phyloP scores from a whole-genome alignment of 495 filamentous ascomycete genomes.

The Tuber magnatum region DNA sequence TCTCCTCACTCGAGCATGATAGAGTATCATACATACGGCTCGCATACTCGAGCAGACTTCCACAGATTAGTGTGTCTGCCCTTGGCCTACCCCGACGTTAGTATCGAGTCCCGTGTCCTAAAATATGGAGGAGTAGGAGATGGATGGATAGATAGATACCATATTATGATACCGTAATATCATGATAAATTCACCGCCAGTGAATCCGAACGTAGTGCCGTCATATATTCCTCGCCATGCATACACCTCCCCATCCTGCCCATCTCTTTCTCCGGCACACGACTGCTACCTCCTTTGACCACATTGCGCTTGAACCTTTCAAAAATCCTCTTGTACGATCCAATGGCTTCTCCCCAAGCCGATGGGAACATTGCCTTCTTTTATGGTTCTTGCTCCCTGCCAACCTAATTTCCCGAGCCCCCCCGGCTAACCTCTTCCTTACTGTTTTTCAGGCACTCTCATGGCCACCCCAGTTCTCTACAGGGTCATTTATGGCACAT shows the following conservation, averaged over 20 bases:
- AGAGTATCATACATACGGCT: too few relatives aligned
- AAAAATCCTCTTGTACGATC: not conserved
- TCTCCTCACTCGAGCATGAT: not conserved
- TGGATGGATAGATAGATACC: not conserved
- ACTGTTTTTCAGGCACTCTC: constrained; percentile 43
- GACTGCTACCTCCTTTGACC: not conserved
- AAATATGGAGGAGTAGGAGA: not conserved
- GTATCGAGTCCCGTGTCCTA: not conserved
- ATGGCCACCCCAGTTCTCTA: constrained; percentile 79
- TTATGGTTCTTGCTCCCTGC: constrained; percentile 48
- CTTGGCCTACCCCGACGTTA: not conserved
- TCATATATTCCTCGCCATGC: not conserved
- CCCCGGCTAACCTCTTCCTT: constrained; percentile 7
- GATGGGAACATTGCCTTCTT: constrained; percentile 54
- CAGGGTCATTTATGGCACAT: constrained; percentile 66
- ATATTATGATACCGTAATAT: too few relatives aligned
- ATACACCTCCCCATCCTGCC: not conserved
- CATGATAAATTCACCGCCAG: not conserved
- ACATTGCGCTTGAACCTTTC: not conserved
- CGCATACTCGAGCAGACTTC: not conserved
- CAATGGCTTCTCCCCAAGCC: constrained; percentile 6
- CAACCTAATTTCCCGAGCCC: not conserved
- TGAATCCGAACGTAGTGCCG: not conserved
- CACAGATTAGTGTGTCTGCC: not conserved
- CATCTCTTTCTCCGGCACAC: not conserved